A percentile compares a stretch with the other conserved stretches of the same genome.
Conservation (phyloP, 331 rosid genomes). For the Pyrus hybrid region DNA sequence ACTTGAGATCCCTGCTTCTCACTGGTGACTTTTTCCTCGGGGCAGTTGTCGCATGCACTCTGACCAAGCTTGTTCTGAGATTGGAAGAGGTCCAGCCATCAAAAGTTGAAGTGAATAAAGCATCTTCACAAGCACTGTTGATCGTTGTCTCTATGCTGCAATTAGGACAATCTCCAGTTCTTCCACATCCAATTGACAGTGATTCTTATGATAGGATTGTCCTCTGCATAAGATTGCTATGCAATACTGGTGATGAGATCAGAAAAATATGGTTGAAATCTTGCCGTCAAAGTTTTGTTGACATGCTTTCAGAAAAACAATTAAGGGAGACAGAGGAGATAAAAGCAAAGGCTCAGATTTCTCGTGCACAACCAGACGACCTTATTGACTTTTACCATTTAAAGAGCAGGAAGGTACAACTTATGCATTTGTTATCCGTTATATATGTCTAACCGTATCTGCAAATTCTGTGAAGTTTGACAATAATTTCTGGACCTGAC, state of each 20-base stretch:
- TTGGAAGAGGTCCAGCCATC: constrained; percentile 16
- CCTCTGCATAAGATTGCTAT: constrained; percentile 8
- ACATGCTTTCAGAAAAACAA: constrained; percentile 13
- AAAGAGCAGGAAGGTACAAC: constrained; percentile 17
- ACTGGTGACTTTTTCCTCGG: constrained; percentile 16
- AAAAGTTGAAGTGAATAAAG: constrained; percentile 11
- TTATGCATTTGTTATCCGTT: not conserved
- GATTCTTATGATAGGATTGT: constrained; percentile 14
- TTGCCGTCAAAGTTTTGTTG: constrained; percentile 9
- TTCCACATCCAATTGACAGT: constrained; percentile 12
- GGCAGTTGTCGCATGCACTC: constrained; percentile 13
- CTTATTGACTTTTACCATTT: constrained; percentile 21
- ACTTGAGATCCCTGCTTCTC: constrained; percentile 19
- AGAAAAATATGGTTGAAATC: constrained; percentile 12
- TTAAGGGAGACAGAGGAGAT: constrained; percentile 7
- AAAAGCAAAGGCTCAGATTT: constrained; percentile 15
- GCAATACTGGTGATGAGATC: constrained; percentile 5
- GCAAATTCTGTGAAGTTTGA: not conserved
- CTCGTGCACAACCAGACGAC: constrained; percentile 16
- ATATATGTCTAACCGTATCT: not conserved
- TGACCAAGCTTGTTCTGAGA: constrained; percentile 16
- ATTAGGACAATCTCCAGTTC: constrained; percentile 15
- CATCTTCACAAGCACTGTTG: constrained; percentile 3
- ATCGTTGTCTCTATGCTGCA: constrained; percentile 13
- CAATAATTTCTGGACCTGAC: not conserved